A percentile compares a stretch with the other conserved stretches of the same genome.
phyloP scores from a whole-genome alignment of 1,139 yeast species.

The Candida albicans region DNA sequence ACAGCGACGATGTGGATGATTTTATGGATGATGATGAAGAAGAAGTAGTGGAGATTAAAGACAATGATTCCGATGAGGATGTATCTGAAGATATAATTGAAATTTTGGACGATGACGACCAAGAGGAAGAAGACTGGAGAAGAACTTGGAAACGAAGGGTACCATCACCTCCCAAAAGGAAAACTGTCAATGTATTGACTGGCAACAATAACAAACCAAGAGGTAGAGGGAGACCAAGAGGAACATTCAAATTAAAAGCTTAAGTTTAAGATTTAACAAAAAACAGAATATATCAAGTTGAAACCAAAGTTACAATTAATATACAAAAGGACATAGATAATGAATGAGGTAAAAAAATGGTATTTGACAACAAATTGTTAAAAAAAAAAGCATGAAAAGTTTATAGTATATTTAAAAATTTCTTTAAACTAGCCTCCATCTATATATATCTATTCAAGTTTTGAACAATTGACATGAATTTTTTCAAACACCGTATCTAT shows the following conservation, averaged over 20 bases:
- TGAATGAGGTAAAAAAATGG: neutral
- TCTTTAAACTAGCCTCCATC: no score
- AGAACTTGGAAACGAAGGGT: neutral
- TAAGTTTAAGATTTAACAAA: no score
- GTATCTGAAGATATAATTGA: constrained; percentile 8
- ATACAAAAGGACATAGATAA: neutral
- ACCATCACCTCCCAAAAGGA: constrained; percentile 10
- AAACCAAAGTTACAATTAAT: no score
- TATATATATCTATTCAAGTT: constrained; percentile 5
- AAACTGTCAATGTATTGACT: constrained; percentile 12
- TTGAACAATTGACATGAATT: constrained; percentile 63
- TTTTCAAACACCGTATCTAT: constrained; percentile 66
- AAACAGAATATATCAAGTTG: no score
- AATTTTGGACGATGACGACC: constrained; percentile 6
- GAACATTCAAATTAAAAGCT: constrained; percentile 14
- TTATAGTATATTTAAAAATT: no score
- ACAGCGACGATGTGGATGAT: constrained; percentile 12
- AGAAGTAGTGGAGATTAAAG: constrained; percentile 14
- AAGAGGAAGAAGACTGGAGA: neutral
- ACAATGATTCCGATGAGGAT: constrained; percentile 11
- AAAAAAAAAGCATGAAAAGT: neutral
- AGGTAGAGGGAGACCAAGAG: constrained; percentile 17
- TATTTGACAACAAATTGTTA: neutral
- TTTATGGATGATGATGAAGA: constrained; percentile 14
- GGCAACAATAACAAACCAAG: constrained; percentile 10